Percentiles rank a stretch among this genome's conserved stretches.
Conservation (phyloP, 192 early-diverging fungal species). For the Pilobolus umbonatus region DNA sequence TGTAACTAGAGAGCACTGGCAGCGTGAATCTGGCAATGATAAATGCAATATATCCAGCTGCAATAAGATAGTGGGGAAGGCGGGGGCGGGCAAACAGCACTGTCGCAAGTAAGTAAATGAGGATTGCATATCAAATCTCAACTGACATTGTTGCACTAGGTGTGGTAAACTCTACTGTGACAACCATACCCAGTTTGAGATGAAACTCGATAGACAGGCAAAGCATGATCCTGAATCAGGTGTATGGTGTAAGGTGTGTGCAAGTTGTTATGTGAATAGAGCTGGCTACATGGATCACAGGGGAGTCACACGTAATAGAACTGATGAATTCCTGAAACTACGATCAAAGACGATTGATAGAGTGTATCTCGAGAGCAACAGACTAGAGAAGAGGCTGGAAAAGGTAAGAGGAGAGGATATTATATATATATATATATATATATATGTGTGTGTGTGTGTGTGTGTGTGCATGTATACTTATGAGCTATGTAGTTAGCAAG, state of each 20-base stretch:
- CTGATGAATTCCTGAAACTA: slow-evolving; percentile 45
- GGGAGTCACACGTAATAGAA: slow-evolving; percentile 41
- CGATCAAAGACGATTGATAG: slow-evolving; percentile 49
- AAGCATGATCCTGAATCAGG: slow-evolving; percentile 54
- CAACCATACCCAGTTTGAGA: slow-evolving; percentile 48
- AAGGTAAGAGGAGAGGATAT: slow-evolving; percentile 39
- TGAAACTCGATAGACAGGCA: slow-evolving; percentile 56
- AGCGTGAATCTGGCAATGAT: slow-evolving; percentile 43
- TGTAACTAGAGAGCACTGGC: slow-evolving; percentile 55
- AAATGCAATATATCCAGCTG: slow-evolving; percentile 42
- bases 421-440: not conserved
- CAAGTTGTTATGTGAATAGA: slow-evolving; percentile 43
- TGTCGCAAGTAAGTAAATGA: slow-evolving; percentile 44
- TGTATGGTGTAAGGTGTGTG: slow-evolving; percentile 55
- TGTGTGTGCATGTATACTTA: not conserved
- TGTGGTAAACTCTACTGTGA: slow-evolving; percentile 64
- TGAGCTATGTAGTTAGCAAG: slow-evolving; percentile 17
- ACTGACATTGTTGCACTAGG: slow-evolving; percentile 34
- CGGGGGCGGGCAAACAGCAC: slow-evolving; percentile 47
- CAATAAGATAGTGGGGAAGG: slow-evolving; percentile 40
- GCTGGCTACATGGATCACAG: slow-evolving; percentile 35
- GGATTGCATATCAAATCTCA: slow-evolving; percentile 10
- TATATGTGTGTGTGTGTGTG: not conserved
- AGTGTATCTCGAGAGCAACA: slow-evolving; percentile 64
- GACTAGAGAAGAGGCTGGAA: slow-evolving; percentile 71